Evolutionary conservation across 768 basidiomycete genomes (phyloP).

Genomic region (Plicaturopsis crispa): DNA sequence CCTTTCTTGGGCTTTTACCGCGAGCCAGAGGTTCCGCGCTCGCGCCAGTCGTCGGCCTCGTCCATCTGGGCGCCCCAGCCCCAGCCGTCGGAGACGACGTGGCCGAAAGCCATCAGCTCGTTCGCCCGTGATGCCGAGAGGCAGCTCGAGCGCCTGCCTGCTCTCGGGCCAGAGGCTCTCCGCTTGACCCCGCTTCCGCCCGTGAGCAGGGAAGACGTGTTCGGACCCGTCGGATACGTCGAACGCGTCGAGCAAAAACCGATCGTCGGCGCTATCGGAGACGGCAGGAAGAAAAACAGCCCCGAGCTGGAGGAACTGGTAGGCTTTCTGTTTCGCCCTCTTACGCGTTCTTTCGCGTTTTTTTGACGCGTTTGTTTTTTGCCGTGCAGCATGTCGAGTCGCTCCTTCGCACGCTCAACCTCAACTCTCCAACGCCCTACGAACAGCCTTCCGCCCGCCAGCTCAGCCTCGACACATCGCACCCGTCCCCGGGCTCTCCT

Average conservation of each 20-base stretch:
- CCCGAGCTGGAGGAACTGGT: conserved; percentile 53
- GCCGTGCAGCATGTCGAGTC: conserved; percentile 66
- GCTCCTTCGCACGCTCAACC: conserved; percentile 69
- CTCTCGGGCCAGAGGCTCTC: conserved; percentile 18
- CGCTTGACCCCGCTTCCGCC: conserved; percentile 16
- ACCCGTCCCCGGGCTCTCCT: conserved; percentile 42
- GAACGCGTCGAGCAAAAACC: conserved; percentile 30
- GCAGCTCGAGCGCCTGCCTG: conserved; percentile 19
- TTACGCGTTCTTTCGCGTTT: conserved; percentile 14
- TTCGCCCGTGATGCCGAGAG: conserved; percentile 47
- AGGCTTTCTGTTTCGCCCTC: conserved; percentile 20
- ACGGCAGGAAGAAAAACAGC: conserved; percentile 61
- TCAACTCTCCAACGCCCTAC: conserved; percentile 63
- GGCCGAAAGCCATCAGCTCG: conserved; percentile 61
- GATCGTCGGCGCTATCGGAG: conserved; percentile 68
- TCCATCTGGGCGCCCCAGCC: conserved; percentile 86
- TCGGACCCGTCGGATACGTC: conserved; percentile 43
- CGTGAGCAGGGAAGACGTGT: conserved; percentile 52
- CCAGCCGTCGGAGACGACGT: conserved; percentile 55
- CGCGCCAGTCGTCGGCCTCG: conserved; percentile 15
- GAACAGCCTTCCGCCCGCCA: conserved; percentile 34
- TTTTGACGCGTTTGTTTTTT: conserved; percentile 5
- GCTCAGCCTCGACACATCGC: conserved; percentile 32
- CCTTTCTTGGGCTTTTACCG: conserved; percentile 11
- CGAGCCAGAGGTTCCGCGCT: not conserved